Conservation (phyloP, 164 flowering plant genomes). For the Tetracentron sinense region DNA sequence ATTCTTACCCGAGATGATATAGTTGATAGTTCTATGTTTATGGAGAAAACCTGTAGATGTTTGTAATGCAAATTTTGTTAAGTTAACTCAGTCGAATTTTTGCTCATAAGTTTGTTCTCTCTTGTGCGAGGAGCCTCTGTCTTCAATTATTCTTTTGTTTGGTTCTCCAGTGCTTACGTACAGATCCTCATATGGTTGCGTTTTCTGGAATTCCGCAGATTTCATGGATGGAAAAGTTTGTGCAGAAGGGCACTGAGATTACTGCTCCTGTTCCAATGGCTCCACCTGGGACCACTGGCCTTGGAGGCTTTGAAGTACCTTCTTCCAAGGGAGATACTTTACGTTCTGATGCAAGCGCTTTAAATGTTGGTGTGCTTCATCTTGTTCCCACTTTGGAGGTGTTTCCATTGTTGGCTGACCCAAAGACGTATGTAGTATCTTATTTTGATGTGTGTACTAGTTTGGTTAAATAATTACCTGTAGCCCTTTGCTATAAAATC, state of each 20-base stretch:
- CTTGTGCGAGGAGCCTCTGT: not conserved
- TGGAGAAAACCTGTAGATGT: too few species aligned
- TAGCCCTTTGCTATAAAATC: not conserved
- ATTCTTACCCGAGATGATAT: too few species aligned
- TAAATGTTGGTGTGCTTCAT: slow-evolving; percentile 95
- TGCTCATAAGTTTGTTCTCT: too few species aligned
- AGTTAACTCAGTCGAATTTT: too few species aligned
- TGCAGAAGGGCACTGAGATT: slow-evolving; percentile 87
- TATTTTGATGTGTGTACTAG: not conserved
- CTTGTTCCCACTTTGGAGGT: slow-evolving; percentile 92
- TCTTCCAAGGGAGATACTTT: slow-evolving; percentile 74
- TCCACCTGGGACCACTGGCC: slow-evolving; percentile 91
- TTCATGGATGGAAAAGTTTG: slow-evolving; percentile 99
- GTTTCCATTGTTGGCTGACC: slow-evolving; percentile 80
- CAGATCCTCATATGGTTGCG: not conserved
- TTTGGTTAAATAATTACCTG: not conserved
- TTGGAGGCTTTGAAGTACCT: slow-evolving; percentile 96
- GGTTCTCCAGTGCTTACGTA: too few species aligned
- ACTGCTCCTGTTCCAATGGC: slow-evolving; percentile 96
- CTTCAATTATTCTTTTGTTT: not conserved
- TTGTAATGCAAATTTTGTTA: too few species aligned
- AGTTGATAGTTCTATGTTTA: too few species aligned
- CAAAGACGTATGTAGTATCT: slow-evolving; percentile 56
- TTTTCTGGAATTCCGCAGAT: slow-evolving; percentile 46
- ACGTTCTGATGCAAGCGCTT: slow-evolving; percentile 88